Conservation (phyloP, 2,329 filamentous ascomycete genomes). For the Microsporum ferrugineum region DNA sequence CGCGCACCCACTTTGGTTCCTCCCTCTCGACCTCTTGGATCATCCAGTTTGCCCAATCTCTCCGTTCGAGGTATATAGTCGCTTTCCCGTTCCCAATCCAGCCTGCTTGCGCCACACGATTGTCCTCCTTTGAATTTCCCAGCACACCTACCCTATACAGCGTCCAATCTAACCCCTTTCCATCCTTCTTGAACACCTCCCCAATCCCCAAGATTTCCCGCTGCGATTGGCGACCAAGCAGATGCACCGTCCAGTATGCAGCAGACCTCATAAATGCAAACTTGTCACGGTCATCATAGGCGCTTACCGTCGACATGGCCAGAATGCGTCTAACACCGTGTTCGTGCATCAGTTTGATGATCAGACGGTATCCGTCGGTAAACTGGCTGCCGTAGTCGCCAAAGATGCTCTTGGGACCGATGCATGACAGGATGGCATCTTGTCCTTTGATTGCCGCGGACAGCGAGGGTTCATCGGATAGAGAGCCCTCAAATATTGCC, state of each 20-base stretch:
- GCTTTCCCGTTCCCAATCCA: constrained; percentile 13
- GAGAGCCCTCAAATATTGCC: constrained; percentile 11
- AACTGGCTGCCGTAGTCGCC: constrained; percentile 2
- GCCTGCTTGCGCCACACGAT: constrained; percentile 11
- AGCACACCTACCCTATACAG: constrained; percentile 11
- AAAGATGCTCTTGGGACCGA: constrained; percentile 11
- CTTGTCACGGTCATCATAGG: constrained; percentile 18
- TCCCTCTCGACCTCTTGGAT: constrained; percentile 13
- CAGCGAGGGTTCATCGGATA: constrained; percentile 11
- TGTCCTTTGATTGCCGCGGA: constrained; percentile 13
- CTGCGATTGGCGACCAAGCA: constrained; percentile 9
- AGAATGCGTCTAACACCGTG: constrained; percentile 25
- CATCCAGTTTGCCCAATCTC: constrained; percentile 16
- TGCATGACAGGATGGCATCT: constrained; percentile 16
- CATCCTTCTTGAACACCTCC: constrained; percentile 12
- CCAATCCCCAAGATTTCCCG: constrained; percentile 11
- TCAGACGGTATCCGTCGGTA: constrained; percentile 10
- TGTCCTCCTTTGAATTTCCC: constrained; percentile 8
- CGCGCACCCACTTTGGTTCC: constrained; percentile 10
- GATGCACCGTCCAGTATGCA: constrained; percentile 10
- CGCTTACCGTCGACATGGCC: constrained; percentile 26
- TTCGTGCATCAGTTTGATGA: constrained; percentile 21
- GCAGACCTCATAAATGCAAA: constrained; percentile 14
- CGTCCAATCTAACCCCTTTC: constrained; percentile 13
- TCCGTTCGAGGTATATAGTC: constrained; percentile 11